These are phyloP conservation scores for Priceomyces medius DNA, from an alignment of 805 yeast species.

Conservation along the genomic window DNA sequence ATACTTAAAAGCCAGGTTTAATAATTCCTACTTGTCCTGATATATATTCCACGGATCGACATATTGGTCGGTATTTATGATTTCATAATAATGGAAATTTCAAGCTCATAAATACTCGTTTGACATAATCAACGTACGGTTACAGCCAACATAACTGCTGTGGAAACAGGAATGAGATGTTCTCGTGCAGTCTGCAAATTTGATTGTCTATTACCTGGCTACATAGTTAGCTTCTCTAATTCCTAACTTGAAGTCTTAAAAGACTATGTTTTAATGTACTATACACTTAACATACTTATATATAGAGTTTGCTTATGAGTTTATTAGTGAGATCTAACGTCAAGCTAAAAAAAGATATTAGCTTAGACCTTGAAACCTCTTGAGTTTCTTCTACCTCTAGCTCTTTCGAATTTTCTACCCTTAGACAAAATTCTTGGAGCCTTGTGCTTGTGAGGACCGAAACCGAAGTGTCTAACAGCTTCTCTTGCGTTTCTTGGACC, in stretches of 20 bases:
- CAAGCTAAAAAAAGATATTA: constrained; percentile 4
- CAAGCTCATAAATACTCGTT: too few species aligned
- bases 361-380: constrained; percentile 99
- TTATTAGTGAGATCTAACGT: constrained; percentile 2
- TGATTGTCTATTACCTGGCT: too few species aligned
- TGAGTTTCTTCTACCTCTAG: constrained; percentile 99
- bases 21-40: too few species aligned
- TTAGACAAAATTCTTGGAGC: constrained; percentile 97
- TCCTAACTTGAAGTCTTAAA: not conserved
- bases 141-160: too few species aligned
- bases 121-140: too few species aligned
- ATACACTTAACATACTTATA: constrained; percentile 12
- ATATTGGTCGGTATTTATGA: too few species aligned
- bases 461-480: constrained; percentile 99
- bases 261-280: constrained; percentile 6
- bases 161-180: too few species aligned
- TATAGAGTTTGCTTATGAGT: constrained; percentile 8
- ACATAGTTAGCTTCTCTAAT: too few species aligned
- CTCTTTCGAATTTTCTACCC: constrained; percentile 99
- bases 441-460: constrained; percentile 99
- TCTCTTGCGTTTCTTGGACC: constrained; percentile 99
- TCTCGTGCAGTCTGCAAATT: too few species aligned
- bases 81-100: too few species aligned
- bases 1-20: too few species aligned
- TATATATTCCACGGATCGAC: too few species aligned